These are phyloP conservation scores for Lindgomyces ingoldianus DNA, from an alignment of 495 filamentous ascomycete species.

Conservation along the genomic window DNA sequence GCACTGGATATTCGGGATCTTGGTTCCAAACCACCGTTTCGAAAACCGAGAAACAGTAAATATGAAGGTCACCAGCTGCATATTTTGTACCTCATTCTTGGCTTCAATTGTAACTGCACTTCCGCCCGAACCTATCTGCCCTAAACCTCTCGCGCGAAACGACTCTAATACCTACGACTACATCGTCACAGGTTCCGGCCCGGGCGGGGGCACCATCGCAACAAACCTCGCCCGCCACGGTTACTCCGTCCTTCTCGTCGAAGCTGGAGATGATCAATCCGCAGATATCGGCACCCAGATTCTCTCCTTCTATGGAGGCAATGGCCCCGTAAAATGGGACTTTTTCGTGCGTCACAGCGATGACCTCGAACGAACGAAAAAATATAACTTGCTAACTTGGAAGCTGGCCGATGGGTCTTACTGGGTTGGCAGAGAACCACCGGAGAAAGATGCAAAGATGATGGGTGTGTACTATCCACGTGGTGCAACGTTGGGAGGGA, in stretches of 20 bases:
- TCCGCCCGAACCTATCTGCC: too few relatives aligned
- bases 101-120: too few relatives aligned
- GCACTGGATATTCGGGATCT: background rate
- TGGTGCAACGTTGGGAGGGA: too few relatives aligned
- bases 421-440: background rate
- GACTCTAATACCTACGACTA: conserved; percentile 32
- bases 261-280: conserved; percentile 24
- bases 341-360: background rate
- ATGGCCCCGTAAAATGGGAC: background rate
- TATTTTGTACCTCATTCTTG: too few relatives aligned
- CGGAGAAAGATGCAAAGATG: background rate
- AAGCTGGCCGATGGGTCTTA: background rate
- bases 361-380: background rate
- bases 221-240: conserved; percentile 10
- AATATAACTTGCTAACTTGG: background rate
- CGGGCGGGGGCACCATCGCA: conserved; percentile 28
- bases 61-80: too few relatives aligned
- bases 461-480: too few relatives aligned
- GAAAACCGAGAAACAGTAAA: background rate
- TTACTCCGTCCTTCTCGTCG: conserved; percentile 19
- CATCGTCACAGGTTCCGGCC: conserved; percentile 24
- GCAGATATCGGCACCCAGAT: background rate
- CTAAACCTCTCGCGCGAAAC: too few relatives aligned
- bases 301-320: background rate
- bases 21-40: background rate